phyloP scores from a whole-genome alignment of 2,329 filamentous ascomycete genomes.

The Lachnellula subtilissima region DNA sequence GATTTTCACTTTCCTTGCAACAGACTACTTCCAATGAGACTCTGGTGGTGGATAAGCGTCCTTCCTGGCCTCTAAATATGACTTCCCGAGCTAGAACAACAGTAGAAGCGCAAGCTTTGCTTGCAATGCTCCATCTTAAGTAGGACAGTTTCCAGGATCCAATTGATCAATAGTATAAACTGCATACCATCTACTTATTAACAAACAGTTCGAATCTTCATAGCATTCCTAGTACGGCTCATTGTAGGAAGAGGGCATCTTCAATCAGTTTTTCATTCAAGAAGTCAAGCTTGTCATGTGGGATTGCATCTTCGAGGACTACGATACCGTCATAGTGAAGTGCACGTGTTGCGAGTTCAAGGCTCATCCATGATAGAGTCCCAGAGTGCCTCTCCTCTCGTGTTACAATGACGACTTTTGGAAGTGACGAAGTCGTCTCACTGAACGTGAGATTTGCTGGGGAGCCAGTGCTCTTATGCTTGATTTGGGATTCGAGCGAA shows the following conservation, averaged over 20 bases:
- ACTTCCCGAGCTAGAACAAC: too few species aligned
- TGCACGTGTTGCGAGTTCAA: constrained; percentile 50
- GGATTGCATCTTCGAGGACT: constrained; percentile 49
- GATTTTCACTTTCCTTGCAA: too few species aligned
- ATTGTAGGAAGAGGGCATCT: constrained; percentile 49
- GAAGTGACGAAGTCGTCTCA: constrained; percentile 4
- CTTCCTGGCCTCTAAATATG: too few species aligned
- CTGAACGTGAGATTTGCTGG: neutral
- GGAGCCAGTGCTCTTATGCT: neutral
- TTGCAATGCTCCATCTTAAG: too few species aligned
- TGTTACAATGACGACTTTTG: constrained; percentile 11
- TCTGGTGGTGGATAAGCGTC: too few species aligned
- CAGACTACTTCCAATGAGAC: too few species aligned
- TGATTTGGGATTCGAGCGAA: neutral
- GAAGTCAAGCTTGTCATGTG: constrained; percentile 45
- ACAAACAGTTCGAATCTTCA: constrained; percentile 31
- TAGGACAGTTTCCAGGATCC: too few species aligned
- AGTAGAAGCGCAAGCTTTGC: too few species aligned
- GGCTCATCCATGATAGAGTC: constrained; percentile 35
- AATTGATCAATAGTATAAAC: too few species aligned
- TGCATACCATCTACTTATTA: too few species aligned
- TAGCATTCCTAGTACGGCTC: constrained; percentile 44
- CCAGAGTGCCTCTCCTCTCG: constrained; percentile 4
- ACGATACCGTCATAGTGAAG: constrained; percentile 52
- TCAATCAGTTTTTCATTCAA: constrained; percentile 56